These are phyloP conservation scores for Collariella sp. DNA, from an alignment of 495 filamentous ascomycete genomes.

Conservation along the genomic window DNA sequence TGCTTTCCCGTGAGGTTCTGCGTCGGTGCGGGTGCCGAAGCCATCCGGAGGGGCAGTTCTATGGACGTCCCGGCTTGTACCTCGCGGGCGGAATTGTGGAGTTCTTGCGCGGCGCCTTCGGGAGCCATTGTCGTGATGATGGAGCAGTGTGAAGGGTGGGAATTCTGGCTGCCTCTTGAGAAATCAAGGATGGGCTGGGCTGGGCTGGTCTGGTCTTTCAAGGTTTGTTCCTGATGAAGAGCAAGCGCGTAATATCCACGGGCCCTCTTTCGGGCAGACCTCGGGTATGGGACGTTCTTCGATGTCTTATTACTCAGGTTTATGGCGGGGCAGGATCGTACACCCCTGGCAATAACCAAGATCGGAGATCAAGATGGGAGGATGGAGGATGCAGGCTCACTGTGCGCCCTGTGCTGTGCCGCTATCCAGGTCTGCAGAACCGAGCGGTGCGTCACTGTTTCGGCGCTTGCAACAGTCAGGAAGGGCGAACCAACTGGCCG, in stretches of 20 bases:
- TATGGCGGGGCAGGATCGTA: slow-evolving; percentile 1
- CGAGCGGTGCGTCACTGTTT: neutral
- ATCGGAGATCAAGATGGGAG: neutral
- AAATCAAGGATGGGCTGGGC: too few species aligned
- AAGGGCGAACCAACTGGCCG: neutral
- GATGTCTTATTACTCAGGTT: neutral
- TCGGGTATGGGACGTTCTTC: neutral
- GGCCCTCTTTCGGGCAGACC: neutral
- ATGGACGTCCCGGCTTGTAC: slow-evolving; percentile 6
- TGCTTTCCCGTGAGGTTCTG: slow-evolving; percentile 80
- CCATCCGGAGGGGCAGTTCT: slow-evolving; percentile 14
- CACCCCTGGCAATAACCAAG: neutral
- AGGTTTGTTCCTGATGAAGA: neutral
- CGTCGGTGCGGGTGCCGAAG: slow-evolving; percentile 13
- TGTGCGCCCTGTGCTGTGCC: neutral
- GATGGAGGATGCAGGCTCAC: neutral
- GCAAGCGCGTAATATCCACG: neutral
- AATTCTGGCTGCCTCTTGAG: neutral
- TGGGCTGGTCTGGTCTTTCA: neutral
- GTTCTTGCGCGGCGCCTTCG: neutral
- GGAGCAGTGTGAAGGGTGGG: neutral
- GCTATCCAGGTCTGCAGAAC: neutral
- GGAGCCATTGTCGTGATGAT: slow-evolving; percentile 2
- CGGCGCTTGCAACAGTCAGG: neutral
- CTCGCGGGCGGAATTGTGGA: neutral